A percentile compares a stretch with the other conserved stretches of the same genome.
phyloP scores from a whole-genome alignment of 1,284 basidiomycete genomes.

The Cutaneotrichosporon sp. region DNA sequence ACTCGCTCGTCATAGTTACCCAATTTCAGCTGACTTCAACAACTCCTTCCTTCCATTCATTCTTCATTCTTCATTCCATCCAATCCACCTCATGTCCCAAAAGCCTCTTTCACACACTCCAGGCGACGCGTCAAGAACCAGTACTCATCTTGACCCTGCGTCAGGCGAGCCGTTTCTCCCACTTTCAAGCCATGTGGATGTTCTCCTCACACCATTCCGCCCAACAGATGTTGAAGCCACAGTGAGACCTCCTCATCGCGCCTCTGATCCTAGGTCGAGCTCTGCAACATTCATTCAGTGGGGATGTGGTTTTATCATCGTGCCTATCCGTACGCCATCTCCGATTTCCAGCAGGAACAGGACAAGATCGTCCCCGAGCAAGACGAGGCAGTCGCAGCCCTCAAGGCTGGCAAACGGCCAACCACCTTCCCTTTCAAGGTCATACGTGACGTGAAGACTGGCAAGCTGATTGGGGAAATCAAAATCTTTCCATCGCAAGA shows the following conservation, averaged over 20 bases:
- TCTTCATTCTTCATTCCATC: not conserved
- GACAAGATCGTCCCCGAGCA: not conserved
- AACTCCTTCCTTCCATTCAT: not conserved
- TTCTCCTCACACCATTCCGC: not conserved
- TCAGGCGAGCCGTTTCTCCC: not conserved
- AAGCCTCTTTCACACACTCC: too few species aligned
- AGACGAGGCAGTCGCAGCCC: not conserved
- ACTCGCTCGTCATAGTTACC: too few species aligned
- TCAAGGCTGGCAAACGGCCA: not conserved
- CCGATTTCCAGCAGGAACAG: not conserved
- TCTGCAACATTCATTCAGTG: slow-evolving; percentile 7
- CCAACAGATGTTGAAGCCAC: not conserved
- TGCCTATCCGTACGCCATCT: not conserved
- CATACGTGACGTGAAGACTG: not conserved
- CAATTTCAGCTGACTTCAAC: too few species aligned
- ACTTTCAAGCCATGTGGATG: not conserved
- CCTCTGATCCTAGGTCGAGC: not conserved
- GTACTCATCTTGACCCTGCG: not conserved
- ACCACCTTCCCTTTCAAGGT: not conserved
- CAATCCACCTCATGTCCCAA: not conserved
- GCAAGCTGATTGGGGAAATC: slow-evolving; percentile 2
- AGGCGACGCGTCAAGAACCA: not conserved
- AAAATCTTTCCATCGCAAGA: slow-evolving; percentile 1
- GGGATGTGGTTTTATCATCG: slow-evolving; percentile 5
- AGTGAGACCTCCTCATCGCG: not conserved